Evolutionary conservation across 495 filamentous ascomycete genomes (phyloP).

Genomic region (Trichocladium antarcticum): DNA sequence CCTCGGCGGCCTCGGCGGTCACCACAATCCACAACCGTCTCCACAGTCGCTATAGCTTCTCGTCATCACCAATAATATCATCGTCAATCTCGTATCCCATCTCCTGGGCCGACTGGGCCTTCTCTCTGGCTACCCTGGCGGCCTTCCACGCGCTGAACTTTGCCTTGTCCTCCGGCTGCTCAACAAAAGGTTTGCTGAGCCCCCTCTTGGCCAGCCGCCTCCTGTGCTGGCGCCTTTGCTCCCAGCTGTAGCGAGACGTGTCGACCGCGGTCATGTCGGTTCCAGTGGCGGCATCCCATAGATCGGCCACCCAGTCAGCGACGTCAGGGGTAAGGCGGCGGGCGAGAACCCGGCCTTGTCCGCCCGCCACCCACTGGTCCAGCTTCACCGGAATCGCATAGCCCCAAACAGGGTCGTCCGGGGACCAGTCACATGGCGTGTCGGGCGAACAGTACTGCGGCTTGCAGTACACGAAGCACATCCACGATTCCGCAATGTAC

Average conservation of each 20-base stretch:
- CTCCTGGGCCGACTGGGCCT: conserved; percentile 16
- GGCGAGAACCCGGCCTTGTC: conserved; percentile 26
- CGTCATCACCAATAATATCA: conserved; percentile 30
- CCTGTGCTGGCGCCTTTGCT: conserved; percentile 27
- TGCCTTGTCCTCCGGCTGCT: conserved; percentile 25
- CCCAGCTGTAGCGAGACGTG: conserved; percentile 18
- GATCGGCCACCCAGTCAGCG: conserved; percentile 32
- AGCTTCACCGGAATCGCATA: conserved; percentile 45
- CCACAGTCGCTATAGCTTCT: conserved; percentile 11
- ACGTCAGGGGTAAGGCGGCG: conserved; percentile 25
- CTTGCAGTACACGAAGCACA: conserved; percentile 53
- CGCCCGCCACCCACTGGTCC: conserved; percentile 43
- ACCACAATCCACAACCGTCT: neutral
- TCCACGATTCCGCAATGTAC: conserved; percentile 48
- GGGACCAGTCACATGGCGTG: conserved; percentile 36
- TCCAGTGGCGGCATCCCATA: conserved; percentile 31
- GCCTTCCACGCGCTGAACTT: conserved; percentile 26
- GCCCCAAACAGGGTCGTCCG: conserved; percentile 42
- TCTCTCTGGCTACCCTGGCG: conserved; percentile 25
- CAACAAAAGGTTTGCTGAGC: conserved; percentile 21
- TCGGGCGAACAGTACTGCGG: conserved; percentile 39
- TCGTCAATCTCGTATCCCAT: conserved; percentile 24
- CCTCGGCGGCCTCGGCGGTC: neutral
- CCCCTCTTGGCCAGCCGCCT: conserved; percentile 35
- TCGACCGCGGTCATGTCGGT: conserved; percentile 31